Evolutionary conservation across 306 rosid species (phyloP).

Genomic region (Trifolium pratense): DNA sequence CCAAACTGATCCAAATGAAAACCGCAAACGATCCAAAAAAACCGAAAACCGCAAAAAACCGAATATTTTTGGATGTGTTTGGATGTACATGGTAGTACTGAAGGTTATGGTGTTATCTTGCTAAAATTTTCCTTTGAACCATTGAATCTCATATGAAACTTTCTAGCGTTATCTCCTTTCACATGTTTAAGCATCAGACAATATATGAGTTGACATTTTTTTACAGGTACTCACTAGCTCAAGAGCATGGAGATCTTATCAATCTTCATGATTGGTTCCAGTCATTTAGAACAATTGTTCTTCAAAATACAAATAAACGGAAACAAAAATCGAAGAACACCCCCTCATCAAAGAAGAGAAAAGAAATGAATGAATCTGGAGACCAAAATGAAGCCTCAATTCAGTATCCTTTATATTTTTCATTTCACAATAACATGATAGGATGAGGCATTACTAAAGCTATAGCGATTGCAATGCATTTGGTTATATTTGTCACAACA

Average conservation of each 20-base stretch:
- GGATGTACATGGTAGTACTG: neutral
- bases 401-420: conserved; percentile 80
- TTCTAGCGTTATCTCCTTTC: conserved; percentile 9
- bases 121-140: neutral
- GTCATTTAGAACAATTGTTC: conserved; percentile 69
- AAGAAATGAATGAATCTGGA: conserved; percentile 53
- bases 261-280: conserved; percentile 96
- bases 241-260: conserved; percentile 96
- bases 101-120: conserved; percentile 1
- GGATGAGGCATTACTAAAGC: neutral
- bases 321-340: conserved; percentile 66
- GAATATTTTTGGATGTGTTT: too few species aligned
- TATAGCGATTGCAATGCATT: neutral
- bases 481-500: conserved; percentile 10
- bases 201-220: conserved; percentile 28
- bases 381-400: conserved; percentile 70
- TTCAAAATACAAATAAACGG: conserved; percentile 52
- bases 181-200: conserved; percentile 16
- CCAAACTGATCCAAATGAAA: too few species aligned
- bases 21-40: too few species aligned
- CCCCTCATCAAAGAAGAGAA: conserved; percentile 67
- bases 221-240: conserved; percentile 77
- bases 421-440: conserved; percentile 14
- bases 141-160: conserved; percentile 2
- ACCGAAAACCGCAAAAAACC: too few species aligned